Conservation (phyloP, 257 asterid species). For the Plantago major region DNA sequence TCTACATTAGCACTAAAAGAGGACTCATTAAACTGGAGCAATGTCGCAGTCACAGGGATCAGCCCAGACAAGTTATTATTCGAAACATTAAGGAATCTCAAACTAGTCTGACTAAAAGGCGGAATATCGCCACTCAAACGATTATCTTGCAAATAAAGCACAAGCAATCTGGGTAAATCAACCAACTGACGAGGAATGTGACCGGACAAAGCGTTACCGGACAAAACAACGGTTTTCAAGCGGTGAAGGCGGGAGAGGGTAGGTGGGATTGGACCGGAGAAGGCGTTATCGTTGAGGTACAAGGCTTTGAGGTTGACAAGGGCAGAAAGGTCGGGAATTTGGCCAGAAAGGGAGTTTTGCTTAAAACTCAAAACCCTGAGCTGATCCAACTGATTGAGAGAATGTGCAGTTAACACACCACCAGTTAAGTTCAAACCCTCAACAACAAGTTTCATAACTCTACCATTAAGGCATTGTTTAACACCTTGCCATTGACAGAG, state of each 20-base stretch:
- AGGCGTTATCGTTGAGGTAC: constrained; percentile 56
- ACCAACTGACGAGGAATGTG: constrained; percentile 47
- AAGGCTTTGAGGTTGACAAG: constrained; percentile 72
- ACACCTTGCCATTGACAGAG: constrained; percentile 79
- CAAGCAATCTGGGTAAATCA: constrained; percentile 44
- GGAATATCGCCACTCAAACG: constrained; percentile 63
- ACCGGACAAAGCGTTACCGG: constrained; percentile 58
- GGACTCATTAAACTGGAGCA: constrained; percentile 48
- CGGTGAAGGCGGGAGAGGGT: constrained; percentile 56
- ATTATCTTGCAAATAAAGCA: constrained; percentile 68
- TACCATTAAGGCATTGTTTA: constrained; percentile 64
- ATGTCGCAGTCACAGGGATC: constrained; percentile 47
- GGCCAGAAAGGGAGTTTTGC: constrained; percentile 60
- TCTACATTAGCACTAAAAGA: constrained; percentile 50
- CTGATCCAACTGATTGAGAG: constrained; percentile 73
- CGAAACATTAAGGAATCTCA: constrained; percentile 77
- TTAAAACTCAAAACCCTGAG: constrained; percentile 81
- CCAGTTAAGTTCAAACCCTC: constrained; percentile 69
- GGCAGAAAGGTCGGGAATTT: constrained; percentile 60
- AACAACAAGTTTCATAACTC: constrained; percentile 77
- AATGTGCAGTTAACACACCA: constrained; percentile 54
- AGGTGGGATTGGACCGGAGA: constrained; percentile 60
- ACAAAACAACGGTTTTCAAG: constrained; percentile 54
- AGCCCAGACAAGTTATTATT: constrained; percentile 59
- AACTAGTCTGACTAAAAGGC: constrained; percentile 49